phyloP scores from a whole-genome alignment of 768 basidiomycete genomes.

The Heimioporus sp. region DNA sequence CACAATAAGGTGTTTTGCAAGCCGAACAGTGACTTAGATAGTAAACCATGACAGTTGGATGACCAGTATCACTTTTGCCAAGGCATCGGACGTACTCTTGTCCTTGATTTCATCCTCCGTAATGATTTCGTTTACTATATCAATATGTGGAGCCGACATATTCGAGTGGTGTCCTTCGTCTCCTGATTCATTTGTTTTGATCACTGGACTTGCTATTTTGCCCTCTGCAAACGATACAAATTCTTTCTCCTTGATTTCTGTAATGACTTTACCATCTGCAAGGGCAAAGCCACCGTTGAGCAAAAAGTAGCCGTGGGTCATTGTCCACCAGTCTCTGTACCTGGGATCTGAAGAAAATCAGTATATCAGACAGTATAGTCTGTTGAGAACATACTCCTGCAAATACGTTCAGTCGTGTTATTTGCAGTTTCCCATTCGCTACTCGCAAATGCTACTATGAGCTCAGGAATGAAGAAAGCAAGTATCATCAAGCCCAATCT shows the following conservation, averaged over 20 bases:
- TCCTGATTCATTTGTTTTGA: too few species aligned
- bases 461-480: background rate
- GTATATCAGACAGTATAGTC: background rate
- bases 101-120: background rate
- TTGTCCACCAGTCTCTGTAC: background rate
- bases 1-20: background rate
- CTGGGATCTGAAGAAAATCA: background rate
- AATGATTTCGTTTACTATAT: too few species aligned
- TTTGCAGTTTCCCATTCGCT: background rate
- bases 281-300: background rate
- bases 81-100: too few species aligned
- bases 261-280: background rate
- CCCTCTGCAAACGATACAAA: background rate
- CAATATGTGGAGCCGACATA: too few species aligned
- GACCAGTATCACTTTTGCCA: background rate
- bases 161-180: too few species aligned
- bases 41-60: conserved; percentile 1
- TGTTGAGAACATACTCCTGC: background rate
- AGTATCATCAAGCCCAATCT: background rate
- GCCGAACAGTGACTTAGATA: background rate
- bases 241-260: background rate
- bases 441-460: background rate
- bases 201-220: background rate
- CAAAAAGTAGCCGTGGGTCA: background rate
- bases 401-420: background rate